These are phyloP conservation scores for Fragosphaeria purpurea DNA, from an alignment of 2,329 filamentous ascomycete genomes.

Conservation along the genomic window DNA sequence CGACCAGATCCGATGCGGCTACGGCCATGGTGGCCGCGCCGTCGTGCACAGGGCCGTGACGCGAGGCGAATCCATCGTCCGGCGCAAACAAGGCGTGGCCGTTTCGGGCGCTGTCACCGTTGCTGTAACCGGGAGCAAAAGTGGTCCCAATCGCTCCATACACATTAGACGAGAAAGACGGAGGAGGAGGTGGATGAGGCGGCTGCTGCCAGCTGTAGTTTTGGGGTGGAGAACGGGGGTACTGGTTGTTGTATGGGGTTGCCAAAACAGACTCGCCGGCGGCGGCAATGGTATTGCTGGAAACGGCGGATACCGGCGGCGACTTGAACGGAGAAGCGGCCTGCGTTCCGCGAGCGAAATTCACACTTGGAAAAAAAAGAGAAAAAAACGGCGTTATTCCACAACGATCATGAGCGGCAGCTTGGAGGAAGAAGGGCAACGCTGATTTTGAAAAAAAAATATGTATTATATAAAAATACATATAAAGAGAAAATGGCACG, in stretches of 20 bases:
- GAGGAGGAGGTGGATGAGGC: background rate
- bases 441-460: background rate
- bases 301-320: conserved; percentile 17
- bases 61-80: background rate
- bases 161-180: conserved; percentile 11
- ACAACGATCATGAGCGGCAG: too few species aligned
- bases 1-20: background rate
- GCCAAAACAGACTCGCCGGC: too few species aligned
- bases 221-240: conserved; percentile 10
- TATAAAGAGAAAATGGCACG: too few species aligned
- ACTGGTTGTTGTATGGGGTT: background rate
- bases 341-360: conserved; percentile 28
- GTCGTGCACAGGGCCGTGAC: background rate
- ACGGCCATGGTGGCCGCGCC: background rate
- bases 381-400: conserved; percentile 1
- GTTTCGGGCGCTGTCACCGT: conserved; percentile 17
- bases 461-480: too few species aligned
- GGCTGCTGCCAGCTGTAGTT: conserved; percentile 13
- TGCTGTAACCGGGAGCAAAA: conserved; percentile 15
- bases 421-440: background rate
- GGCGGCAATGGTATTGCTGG: too few species aligned
- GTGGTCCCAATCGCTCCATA: conserved; percentile 11
- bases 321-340: conserved; percentile 10
- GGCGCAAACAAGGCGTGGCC: background rate
- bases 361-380: conserved; percentile 30